phyloP scores from a whole-genome alignment of 192 early-diverging fungal species.

The Umbelopsis vinacea region DNA sequence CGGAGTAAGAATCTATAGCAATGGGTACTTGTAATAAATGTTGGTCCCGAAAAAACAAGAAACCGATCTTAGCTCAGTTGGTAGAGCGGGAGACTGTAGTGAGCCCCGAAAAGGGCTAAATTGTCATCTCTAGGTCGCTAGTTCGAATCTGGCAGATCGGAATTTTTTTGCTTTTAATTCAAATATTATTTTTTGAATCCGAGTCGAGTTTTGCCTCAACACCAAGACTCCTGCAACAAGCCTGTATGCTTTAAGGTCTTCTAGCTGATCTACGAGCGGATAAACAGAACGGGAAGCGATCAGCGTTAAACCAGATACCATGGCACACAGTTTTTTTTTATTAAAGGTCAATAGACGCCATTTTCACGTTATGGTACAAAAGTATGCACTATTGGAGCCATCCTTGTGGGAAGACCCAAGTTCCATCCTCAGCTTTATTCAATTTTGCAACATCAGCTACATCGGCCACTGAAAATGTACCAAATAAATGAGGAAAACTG shows the following conservation, averaged over 20 bases:
- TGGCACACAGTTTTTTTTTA: no score
- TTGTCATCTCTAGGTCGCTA: conserved; percentile 23
- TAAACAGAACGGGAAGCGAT: no score
- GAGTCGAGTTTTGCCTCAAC: not conserved
- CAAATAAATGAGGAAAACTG: conserved; percentile 19
- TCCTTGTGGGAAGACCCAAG: conserved; percentile 21
- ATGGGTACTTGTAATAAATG: no score
- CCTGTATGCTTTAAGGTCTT: no score
- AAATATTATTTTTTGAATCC: not conserved
- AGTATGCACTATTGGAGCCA: conserved; percentile 4
- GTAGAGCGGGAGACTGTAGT: conserved; percentile 24
- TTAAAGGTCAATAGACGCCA: no score
- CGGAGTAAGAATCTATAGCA: no score
- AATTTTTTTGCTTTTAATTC: not conserved
- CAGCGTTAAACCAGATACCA: no score
- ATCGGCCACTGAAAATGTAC: not conserved
- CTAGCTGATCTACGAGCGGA: not conserved
- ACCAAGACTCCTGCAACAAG: not conserved
- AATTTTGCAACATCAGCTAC: conserved; percentile 22
- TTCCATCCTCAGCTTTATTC: not conserved
- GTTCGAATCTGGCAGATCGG: conserved; percentile 23
- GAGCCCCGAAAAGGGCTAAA: not conserved
- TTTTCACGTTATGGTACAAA: not conserved
- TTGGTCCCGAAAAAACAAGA: not conserved
- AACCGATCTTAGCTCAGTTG: conserved; percentile 22